Evolutionary conservation across 1,284 basidiomycete species (phyloP), one percentile per base, ranked within the genome.

Genomic region (Mycosarcoma maydis): DNA sequence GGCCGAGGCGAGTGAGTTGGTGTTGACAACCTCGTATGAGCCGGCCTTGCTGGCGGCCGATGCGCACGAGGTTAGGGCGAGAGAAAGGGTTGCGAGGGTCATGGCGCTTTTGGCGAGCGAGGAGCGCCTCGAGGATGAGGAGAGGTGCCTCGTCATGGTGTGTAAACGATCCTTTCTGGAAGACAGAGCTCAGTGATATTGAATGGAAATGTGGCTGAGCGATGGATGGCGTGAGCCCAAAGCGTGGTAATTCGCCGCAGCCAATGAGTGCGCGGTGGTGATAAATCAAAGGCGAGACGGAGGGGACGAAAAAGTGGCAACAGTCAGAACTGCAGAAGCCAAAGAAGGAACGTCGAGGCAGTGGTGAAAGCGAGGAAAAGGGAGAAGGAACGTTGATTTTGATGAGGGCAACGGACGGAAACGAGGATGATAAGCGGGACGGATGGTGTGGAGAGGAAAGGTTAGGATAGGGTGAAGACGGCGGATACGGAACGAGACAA

Each of bases 1-100:
- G 49, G 79, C 80, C 24, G 78, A 80, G 10, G 80, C 80, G 23
- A 73, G 57, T 39, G 77, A 76, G 52, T 80, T 58, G 36, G 53
- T 16, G 32, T 68, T 57, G 44, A 80, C 72, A n/a, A 75, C 55
- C 53, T 76, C 71, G 40, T 59, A 81, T n/a, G 73, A 53, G 14
- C 75, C 71, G 19, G 73, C 66, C 46, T 57, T 59, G 6, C 37
- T 50, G 10, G 56, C 54, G n/a, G 60, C 33, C 17, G 41, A 41
- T 10, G 52, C 50, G n/a, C 51, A 42, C n/a, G 58, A 52, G 16
- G 59, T 46, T 32, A 67, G 44, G 39, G 64, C 59, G 23, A 66
- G 57, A 10, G 68, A 58, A 19, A 51, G 46, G 23, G 68, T 57
- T 11, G 61, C 51, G 33, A 67, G 17, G 37, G 56, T n/a, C 17